phyloP scores from a whole-genome alignment of 345 rosid genomes.

The Arabidopsis suecica region DNA sequence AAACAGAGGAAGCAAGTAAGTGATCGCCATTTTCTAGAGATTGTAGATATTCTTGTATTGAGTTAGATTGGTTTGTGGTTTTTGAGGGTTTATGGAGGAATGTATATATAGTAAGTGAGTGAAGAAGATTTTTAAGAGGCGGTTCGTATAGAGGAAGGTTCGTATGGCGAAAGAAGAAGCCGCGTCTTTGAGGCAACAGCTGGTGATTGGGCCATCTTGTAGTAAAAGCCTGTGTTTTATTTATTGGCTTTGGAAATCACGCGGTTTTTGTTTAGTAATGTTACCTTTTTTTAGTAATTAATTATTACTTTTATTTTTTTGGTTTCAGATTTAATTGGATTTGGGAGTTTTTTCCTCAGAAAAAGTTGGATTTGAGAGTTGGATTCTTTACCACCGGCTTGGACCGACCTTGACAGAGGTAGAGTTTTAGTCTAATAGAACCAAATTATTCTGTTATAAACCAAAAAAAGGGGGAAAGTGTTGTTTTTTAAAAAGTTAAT shows the following conservation, averaged over 20 bases:
- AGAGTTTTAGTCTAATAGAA: conserved; percentile 18
- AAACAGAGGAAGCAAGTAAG: conserved; percentile 28
- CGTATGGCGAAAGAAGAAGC: conserved; percentile 29
- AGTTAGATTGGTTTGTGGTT: neutral
- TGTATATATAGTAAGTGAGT: conserved; percentile 30
- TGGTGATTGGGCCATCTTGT: conserved; percentile 40
- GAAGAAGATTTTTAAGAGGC: neutral
- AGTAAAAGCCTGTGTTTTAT: conserved; percentile 40
- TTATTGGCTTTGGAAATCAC: conserved; percentile 35
- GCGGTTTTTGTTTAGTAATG: conserved; percentile 23
- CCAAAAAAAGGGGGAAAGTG: neutral
- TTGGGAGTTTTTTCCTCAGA: conserved; percentile 3
- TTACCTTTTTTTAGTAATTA: neutral
- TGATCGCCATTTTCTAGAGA: conserved; percentile 26
- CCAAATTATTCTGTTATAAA: conserved; percentile 38
- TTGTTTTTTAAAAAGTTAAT: neutral
- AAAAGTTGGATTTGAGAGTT: conserved; percentile 24
- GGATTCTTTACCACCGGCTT: conserved; percentile 44
- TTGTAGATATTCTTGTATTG: conserved; percentile 1
- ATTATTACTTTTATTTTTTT: neutral
- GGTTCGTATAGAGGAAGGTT: conserved; percentile 29
- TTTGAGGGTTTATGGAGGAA: conserved; percentile 31
- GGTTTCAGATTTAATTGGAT: conserved; percentile 11
- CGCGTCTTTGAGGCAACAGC: conserved; percentile 42
- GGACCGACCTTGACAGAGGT: conserved; percentile 32